A percentile compares a stretch with the other conserved stretches of the same genome.
Conservation (phyloP, 2,329 filamentous ascomycete genomes). For the Colletotrichum sp. region DNA sequence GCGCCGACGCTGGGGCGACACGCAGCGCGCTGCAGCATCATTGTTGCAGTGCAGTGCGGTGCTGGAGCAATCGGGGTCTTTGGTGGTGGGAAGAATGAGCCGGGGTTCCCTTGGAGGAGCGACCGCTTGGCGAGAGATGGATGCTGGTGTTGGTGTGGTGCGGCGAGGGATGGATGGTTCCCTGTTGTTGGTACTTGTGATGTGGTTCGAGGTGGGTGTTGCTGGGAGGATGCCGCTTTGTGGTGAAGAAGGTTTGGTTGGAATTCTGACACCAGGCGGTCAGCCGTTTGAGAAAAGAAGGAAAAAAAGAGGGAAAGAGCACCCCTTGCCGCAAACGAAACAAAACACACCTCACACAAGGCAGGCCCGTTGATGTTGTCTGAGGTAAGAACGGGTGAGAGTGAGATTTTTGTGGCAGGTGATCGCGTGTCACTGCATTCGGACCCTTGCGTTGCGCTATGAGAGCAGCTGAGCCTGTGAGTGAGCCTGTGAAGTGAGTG, state of each 20-base stretch:
- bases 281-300: neutral
- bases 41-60: neutral
- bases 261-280: neutral
- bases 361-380: neutral
- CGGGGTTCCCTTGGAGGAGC: neutral
- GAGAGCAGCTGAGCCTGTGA: neutral
- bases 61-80: neutral
- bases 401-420: neutral
- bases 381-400: neutral
- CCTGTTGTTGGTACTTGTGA: neutral
- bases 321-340: neutral
- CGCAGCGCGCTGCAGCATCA: constrained; percentile 12
- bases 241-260: neutral
- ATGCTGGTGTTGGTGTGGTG: neutral
- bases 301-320: neutral
- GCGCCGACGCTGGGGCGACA: neutral
- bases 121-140: neutral
- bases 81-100: neutral
- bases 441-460: neutral
- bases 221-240: neutral
- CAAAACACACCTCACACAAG: neutral
- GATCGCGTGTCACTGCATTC: neutral
- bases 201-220: neutral
- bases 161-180: neutral
- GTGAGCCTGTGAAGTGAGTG: neutral